Conservation (phyloP, 2,329 filamentous ascomycete species). For the Waltergamsia citrina region DNA sequence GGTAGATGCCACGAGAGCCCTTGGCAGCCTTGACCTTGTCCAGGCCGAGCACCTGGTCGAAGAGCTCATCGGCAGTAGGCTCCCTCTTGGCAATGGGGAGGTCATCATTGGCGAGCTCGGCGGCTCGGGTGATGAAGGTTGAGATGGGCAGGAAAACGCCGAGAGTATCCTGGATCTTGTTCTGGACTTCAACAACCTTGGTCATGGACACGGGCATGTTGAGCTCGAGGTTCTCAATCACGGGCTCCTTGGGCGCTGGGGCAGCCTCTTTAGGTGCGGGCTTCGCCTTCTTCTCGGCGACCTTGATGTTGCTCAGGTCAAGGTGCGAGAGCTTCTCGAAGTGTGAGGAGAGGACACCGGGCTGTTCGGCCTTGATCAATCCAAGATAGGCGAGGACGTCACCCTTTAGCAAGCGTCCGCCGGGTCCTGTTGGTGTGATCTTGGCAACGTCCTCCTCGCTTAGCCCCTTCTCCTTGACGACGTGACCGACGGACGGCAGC, state of each 20-base stretch:
- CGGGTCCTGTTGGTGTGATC: conserved; percentile 81
- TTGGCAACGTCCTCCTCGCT: conserved; percentile 65
- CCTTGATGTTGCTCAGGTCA: conserved; percentile 91
- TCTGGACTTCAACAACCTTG: conserved; percentile 71
- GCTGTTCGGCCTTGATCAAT: conserved; percentile 61
- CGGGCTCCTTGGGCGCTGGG: conserved; percentile 14
- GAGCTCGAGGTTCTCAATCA: conserved; percentile 44
- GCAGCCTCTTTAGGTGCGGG: conserved; percentile 25
- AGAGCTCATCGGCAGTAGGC: conserved; percentile 72
- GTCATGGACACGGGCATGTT: conserved; percentile 69
- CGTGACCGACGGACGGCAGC: conserved; percentile 73
- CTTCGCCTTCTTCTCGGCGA: conserved; percentile 45
- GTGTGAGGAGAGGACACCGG: conserved; percentile 58
- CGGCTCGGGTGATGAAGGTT: conserved; percentile 77
- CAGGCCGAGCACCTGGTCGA: conserved; percentile 78
- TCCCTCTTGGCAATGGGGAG: conserved; percentile 57
- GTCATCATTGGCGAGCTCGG: conserved; percentile 79
- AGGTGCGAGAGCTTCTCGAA: conserved; percentile 73
- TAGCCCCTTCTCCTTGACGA: conserved; percentile 72
- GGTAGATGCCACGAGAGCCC: conserved; percentile 52
- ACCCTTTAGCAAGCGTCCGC: conserved; percentile 84
- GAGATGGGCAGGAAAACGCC: conserved; percentile 76
- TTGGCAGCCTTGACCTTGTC: conserved; percentile 35
- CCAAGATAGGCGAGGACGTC: conserved; percentile 90
- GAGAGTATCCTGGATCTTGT: conserved; percentile 66